Conservation (phyloP, 768 basidiomycete species). For the Clitopilus hobsonii region DNA sequence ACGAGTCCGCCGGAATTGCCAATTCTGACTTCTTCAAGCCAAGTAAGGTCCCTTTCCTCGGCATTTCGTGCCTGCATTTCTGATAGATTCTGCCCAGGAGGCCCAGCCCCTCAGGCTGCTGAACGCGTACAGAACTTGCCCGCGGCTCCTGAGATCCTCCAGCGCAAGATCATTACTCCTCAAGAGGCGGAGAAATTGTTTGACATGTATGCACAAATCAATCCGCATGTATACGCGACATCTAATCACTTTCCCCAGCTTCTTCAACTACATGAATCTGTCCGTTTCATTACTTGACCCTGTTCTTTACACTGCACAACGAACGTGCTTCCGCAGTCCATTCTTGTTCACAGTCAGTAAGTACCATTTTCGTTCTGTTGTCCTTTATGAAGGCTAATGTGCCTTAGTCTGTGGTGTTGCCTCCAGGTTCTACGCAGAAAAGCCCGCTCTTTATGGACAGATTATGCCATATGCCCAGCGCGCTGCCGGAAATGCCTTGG, state of each 20-base stretch:
- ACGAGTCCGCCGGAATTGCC: conserved; percentile 56
- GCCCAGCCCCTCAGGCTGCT: conserved; percentile 23
- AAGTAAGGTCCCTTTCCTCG: conserved; percentile 32
- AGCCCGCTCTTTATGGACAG: conserved; percentile 64
- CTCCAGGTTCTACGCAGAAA: conserved; percentile 72
- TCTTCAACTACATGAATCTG: conserved; percentile 74
- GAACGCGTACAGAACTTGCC: conserved; percentile 34
- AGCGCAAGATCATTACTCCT: conserved; percentile 56
- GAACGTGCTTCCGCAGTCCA: conserved; percentile 77
- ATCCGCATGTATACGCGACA: background rate
- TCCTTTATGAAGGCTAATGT: background rate
- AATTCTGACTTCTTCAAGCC: conserved; percentile 64
- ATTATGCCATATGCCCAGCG: conserved; percentile 73
- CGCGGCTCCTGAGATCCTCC: conserved; percentile 58
- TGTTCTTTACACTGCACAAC: conserved; percentile 77
- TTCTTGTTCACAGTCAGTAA: conserved; percentile 90
- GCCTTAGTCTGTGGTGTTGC: conserved; percentile 81
- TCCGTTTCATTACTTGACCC: conserved; percentile 80
- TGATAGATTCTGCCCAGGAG: conserved; percentile 16
- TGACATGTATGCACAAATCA: conserved; percentile 62
- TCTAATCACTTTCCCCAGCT: conserved; percentile 35
- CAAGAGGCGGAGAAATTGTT: conserved; percentile 70
- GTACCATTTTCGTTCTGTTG: conserved; percentile 21
- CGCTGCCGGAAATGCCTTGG: conserved; percentile 73
- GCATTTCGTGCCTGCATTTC: conserved; percentile 2